Evolutionary conservation across 495 filamentous ascomycete genomes (phyloP), one percentile per base, ranked within the genome.

Genomic region (Aspergillus incahuasiensis): DNA sequence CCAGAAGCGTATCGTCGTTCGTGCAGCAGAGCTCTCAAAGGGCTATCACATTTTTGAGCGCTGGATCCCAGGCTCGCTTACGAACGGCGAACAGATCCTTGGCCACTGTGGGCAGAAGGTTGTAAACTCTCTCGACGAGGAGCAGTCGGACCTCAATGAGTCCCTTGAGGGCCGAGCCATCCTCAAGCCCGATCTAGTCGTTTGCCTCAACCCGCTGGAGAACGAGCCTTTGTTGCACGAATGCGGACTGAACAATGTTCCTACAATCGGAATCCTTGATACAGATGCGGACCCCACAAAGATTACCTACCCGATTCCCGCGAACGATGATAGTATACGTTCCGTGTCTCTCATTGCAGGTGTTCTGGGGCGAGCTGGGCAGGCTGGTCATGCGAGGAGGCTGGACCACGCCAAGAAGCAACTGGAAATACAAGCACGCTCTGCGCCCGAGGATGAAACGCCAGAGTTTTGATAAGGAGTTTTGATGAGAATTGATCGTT

Each of bases 301-400:
- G 78, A 90, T 97, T 28, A 99, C 94, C 6, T 99, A 99, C 70
- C 89, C 90, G 3, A 96, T 99, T 60, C 94, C 94, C 5, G 88
- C 90, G 18, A 99, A 99, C 66, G 94, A 99, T 64, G 94, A 99
- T 71, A 95, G 90, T 82, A 63, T 97, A 60, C 85, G 92, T 18
- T 83, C 85, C 56, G 79, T 90, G 16, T 79, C 85, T 62, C 75
- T 97, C 54, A 91, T 99, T 65, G 88, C 88, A 9, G 89, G 89
- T 40, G 83, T 91, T 7, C 77, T 99, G 12, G 95, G 91, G 4
- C 78, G 86, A 4, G 94, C 95, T 5, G 94, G 91, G 9, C 72
- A 95, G 71, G 75, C 82, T 45, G 94, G 94, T 28, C 86, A 91
- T 62, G 56, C 72, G 55, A 74, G 78, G 54, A 82, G 94, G 52